Percentiles rank a stretch among this genome's conserved stretches.
These are phyloP conservation scores for Heliosperma pusillum DNA, from an alignment of 148 eudicot species.

Conservation along the genomic window DNA sequence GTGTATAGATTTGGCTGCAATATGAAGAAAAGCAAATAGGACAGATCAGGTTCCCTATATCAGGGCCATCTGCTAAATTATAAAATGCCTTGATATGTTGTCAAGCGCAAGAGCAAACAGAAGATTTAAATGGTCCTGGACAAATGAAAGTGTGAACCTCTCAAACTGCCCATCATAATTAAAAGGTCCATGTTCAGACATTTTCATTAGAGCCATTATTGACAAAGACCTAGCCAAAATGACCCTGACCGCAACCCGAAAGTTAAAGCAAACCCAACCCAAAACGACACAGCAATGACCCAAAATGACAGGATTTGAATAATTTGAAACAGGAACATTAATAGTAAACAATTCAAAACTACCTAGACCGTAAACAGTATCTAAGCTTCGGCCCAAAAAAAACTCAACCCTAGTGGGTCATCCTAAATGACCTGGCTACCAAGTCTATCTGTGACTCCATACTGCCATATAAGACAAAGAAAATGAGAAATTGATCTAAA, in stretches of 20 bases:
- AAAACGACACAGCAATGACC: background rate
- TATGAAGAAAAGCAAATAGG: constrained; percentile 18
- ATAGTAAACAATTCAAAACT: too few species aligned
- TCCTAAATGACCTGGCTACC: background rate
- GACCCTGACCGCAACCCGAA: background rate
- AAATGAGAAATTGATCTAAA: background rate
- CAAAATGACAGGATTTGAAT: background rate
- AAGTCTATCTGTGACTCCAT: too few species aligned
- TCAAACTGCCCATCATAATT: background rate
- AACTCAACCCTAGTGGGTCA: background rate
- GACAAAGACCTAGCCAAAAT: background rate
- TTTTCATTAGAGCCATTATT: background rate
- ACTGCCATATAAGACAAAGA: too few species aligned
- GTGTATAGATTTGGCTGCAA: constrained; percentile 89
- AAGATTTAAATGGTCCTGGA: background rate
- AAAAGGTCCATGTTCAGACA: background rate
- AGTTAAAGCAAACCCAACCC: background rate
- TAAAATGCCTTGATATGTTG: background rate
- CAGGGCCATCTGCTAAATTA: background rate
- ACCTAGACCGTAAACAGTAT: background rate
- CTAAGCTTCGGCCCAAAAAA: background rate
- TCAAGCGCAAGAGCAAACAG: background rate
- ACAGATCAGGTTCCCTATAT: constrained; percentile 7
- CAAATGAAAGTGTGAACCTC: background rate
- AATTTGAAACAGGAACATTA: too few species aligned